Evolutionary conservation across 192 early-diverging fungal genomes (phyloP).

Genomic region (Lunasporangiospora selenospora): DNA sequence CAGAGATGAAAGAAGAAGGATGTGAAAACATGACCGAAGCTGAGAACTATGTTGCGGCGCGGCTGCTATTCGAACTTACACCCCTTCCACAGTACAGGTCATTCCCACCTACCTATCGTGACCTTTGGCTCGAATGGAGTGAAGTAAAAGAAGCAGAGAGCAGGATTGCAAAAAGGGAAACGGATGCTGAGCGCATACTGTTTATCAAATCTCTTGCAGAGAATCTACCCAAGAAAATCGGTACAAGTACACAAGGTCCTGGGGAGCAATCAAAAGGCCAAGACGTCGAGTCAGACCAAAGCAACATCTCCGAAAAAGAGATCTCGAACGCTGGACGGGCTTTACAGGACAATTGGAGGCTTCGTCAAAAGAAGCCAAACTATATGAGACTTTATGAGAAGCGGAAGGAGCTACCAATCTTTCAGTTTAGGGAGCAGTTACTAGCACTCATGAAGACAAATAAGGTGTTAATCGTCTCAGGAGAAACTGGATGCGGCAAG

Average conservation of each 20-base stretch:
- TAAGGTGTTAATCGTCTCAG: conserved; percentile 76
- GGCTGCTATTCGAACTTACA: conserved; percentile 54
- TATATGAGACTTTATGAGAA: conserved; percentile 46
- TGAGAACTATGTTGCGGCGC: conserved; percentile 58
- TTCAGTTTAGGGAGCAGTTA: conserved; percentile 62
- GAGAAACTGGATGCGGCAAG: conserved; percentile 81
- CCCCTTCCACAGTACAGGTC: conserved; percentile 57
- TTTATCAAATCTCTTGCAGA: conserved; percentile 34
- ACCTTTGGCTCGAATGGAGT: conserved; percentile 64
- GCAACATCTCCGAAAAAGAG: conserved; percentile 1
- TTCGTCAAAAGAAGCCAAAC: conserved; percentile 16
- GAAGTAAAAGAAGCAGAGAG: conserved; percentile 46
- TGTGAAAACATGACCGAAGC: conserved; percentile 52
- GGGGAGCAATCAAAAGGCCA: conserved; percentile 1
- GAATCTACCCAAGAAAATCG: conserved; percentile 15
- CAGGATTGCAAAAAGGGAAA: conserved; percentile 23
- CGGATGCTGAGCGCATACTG: conserved; percentile 30
- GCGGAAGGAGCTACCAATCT: conserved; percentile 69
- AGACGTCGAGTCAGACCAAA: background rate
- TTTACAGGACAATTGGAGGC: conserved; percentile 23
- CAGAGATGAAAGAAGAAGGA: conserved; percentile 45
- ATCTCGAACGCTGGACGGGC: conserved; percentile 20
- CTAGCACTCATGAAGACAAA: conserved; percentile 50
- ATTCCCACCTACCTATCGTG: conserved; percentile 64
- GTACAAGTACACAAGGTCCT: background rate